Base-by-base conservation (phyloP, 2,329 filamentous ascomycete species). In the Pseudofabraea citricarpa region DNA sequence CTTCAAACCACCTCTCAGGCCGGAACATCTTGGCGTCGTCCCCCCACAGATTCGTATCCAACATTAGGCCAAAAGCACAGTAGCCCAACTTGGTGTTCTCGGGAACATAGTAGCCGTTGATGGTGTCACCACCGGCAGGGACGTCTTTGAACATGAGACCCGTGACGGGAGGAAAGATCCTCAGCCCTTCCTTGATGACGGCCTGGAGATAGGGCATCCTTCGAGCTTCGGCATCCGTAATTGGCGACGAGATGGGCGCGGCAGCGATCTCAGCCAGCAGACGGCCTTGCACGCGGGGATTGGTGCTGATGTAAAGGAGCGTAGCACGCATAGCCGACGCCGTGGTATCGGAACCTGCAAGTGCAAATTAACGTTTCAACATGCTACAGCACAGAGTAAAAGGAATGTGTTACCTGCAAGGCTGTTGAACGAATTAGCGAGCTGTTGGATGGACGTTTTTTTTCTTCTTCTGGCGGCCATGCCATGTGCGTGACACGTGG, bases 151-250 rank as follows among this genome's bases (percentile, higher is more conserved):
- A 32, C 2, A 47, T 13, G 50, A 40, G 12, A 55, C 59, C 20
- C 58, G 60, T 24, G 44, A 69, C 63, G 0, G 71, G 71, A 2
- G 71, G 68, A 46, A 64, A 65, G 16, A 74, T 61, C 0, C 73
- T 63, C 12, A 75, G 55, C 0, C 64, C 66, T 49, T 76, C 74
- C 41, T 67, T 68, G 29, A 76, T 65, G 6, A 70, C 68, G 1
- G 73, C 73, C 45, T 71, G 66, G 10, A 77, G 60, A 45, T 74
- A 75, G 0, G 66, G 64, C 8, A 75, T 58, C 4, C 51, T 50
- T 12, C 62, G 59, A 1, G 63, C 64, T 49, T 73, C 64, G 1
- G 58, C 53, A 24, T 69, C 15, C 57, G 59, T 56, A 9, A 48
- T 49, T 16, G 62, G 61, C 54, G 12, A 46, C 45, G 15, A 37